Base-by-base conservation (phyloP, 805 yeast genomes). In the Candida piceae region DNA sequence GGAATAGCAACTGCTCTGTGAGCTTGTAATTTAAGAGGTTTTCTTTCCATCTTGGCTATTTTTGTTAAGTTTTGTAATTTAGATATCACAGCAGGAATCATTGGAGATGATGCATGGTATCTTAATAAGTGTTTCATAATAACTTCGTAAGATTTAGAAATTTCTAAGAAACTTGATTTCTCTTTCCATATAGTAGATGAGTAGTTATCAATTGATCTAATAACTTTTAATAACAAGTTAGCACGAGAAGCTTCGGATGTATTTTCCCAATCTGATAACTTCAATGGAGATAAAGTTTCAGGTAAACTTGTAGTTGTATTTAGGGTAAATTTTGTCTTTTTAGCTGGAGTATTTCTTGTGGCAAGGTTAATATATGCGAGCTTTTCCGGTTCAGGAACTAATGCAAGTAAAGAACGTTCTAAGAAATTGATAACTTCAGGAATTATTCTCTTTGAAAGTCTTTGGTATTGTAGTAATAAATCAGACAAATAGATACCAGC, bases 1-100 rank as follows among this genome's bases (percentile, higher is more conserved):
- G 88, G 80, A 53, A 93, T 84, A 3, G 96, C 84, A 38, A 93
- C 57, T 17, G 95, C 87, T 53, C 75, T 77, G 66, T 89, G 97
- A 7, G 75, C 65, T 64, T 93, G 99, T 44, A 93, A 70, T 12
- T 77, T 67, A 50, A 93, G 72, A 39, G 97, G 96, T 40, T 58
- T 65, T 42, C 84, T 75, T 34, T 70, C 77, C 26, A 69, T 65
- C 15, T 36, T 40, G 6, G 74, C 61, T 45, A 80, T 67, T 39
- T 67, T 72, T 32, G 58, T 44, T 26, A 83, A 57, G 49, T 74
- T 80, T 18, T 55, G 57, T 24, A 81, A 54, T 40, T 78, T 72
- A 5, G 63, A 60, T 5, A 65, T 48, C 3, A 73, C 41, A n/a
- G 57, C 47, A 3, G 59, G 46, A 6, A 76, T 44, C 8, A 35